These are phyloP conservation scores for Fusarium domesticum DNA, from an alignment of 2,329 filamentous ascomycete species.

Conservation along the genomic window DNA sequence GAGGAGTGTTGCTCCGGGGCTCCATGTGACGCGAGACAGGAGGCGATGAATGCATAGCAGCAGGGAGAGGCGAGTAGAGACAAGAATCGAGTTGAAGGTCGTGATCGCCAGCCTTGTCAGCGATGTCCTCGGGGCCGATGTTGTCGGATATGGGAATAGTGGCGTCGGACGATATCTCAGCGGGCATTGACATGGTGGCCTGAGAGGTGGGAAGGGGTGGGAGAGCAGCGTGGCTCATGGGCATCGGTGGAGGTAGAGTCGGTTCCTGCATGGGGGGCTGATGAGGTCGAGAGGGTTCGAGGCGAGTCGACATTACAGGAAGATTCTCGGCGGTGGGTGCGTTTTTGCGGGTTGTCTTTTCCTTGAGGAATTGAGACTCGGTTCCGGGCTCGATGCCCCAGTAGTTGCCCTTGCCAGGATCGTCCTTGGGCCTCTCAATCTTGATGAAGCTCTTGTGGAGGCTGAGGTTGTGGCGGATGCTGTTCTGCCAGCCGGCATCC, in stretches of 20 bases:
- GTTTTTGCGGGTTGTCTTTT: constrained; percentile 67
- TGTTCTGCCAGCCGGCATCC: constrained; percentile 96
- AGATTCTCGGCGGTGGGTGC: constrained; percentile 55
- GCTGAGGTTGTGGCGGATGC: constrained; percentile 96
- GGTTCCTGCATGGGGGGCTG: constrained; percentile 42
- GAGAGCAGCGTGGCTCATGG: constrained; percentile 38
- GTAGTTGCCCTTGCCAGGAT: constrained; percentile 96
- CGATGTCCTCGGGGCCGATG: constrained; percentile 50
- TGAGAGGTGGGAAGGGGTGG: constrained; percentile 41
- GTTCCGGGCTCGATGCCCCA: constrained; percentile 91
- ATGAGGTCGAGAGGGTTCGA: constrained; percentile 49
- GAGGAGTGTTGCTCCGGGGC: constrained; percentile 70
- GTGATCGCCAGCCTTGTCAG: constrained; percentile 42
- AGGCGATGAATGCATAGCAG: constrained; percentile 84
- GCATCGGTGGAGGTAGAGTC: constrained; percentile 45
- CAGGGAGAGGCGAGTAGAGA: constrained; percentile 67
- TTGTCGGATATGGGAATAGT: constrained; percentile 72
- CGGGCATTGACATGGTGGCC: constrained; percentile 40
- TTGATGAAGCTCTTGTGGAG: constrained; percentile 97
- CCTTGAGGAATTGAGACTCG: constrained; percentile 85
- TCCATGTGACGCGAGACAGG: constrained; percentile 63
- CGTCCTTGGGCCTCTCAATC: constrained; percentile 92
- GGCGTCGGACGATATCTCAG: constrained; percentile 72
- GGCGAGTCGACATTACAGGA: constrained; percentile 55
- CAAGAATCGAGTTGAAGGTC: constrained; percentile 45